Conservation (phyloP, 2,329 filamentous ascomycete species). For the Alternaria postmessia region DNA sequence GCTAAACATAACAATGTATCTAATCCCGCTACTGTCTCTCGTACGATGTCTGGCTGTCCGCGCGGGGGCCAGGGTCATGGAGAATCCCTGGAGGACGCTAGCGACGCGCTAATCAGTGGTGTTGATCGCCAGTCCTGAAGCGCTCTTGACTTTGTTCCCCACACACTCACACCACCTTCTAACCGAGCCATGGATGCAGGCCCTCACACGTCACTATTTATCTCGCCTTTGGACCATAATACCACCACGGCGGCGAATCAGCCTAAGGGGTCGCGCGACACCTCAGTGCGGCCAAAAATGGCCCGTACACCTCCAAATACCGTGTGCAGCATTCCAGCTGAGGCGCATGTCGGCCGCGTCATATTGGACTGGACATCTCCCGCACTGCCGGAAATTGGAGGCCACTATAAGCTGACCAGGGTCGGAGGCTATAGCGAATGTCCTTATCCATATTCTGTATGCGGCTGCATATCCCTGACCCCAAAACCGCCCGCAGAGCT, state of each 20-base stretch:
- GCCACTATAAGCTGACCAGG: constrained; percentile 7
- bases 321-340: neutral
- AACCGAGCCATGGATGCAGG: constrained; percentile 8
- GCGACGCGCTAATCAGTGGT: constrained; percentile 21
- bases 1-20: constrained; percentile 10
- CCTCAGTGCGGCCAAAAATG: neutral
- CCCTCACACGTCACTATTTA: constrained; percentile 12
- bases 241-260: neutral
- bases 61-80: constrained; percentile 31
- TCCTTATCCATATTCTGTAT: constrained; percentile 12
- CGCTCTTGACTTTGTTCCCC: constrained; percentile 23
- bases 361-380: constrained; percentile 7
- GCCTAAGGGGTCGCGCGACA: neutral
- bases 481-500: constrained; percentile 16
- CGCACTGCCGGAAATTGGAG: constrained; percentile 17
- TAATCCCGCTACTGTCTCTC: constrained; percentile 13
- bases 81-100: constrained; percentile 23
- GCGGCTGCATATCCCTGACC: constrained; percentile 22
- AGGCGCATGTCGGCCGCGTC: constrained; percentile 3
- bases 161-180: constrained; percentile 14
- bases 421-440: constrained; percentile 8
- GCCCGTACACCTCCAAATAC: neutral
- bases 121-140: constrained; percentile 24
- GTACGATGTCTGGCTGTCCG: constrained; percentile 14
- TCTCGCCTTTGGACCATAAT: neutral